A percentile compares a stretch with the other conserved stretches of the same genome.
These are phyloP conservation scores for Coleophoma crateriformis DNA, from an alignment of 2,329 filamentous ascomycete species.

Conservation along the genomic window DNA sequence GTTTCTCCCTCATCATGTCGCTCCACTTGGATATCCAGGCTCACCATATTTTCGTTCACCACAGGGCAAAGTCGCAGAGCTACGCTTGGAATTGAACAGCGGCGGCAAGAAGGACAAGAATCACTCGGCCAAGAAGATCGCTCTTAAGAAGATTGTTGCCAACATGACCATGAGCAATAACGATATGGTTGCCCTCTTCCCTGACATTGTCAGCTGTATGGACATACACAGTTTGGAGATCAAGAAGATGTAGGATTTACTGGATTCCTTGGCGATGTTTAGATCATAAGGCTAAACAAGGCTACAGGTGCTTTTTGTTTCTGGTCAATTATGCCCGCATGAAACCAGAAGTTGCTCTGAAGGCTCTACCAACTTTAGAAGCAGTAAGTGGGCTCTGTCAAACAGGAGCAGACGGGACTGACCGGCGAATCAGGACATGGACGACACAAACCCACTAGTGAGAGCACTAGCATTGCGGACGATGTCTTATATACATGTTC, in stretches of 20 bases:
- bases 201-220: constrained; percentile 95
- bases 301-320: constrained; percentile 86
- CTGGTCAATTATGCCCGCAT: constrained; percentile 94
- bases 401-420: neutral
- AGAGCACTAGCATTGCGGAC: constrained; percentile 88
- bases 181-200: constrained; percentile 96
- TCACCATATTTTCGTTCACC: constrained; percentile 30
- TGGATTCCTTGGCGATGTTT: too few relatives aligned
- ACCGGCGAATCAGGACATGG: constrained; percentile 65
- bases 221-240: constrained; percentile 90
- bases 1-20: constrained; percentile 25
- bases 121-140: constrained; percentile 90
- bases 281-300: too few relatives aligned
- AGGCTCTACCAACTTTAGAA: constrained; percentile 83
- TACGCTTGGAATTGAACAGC: constrained; percentile 88
- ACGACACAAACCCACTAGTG: constrained; percentile 86
- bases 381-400: constrained; percentile 47
- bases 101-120: constrained; percentile 99
- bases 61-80: constrained; percentile 98
- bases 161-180: constrained; percentile 99
- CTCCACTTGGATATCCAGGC: constrained; percentile 15
- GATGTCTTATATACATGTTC: constrained; percentile 95
- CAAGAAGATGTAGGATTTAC: constrained; percentile 84
- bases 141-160: constrained; percentile 97
- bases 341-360: constrained; percentile 89